Base-by-base conservation (phyloP, 2,329 filamentous ascomycete species). In the Monilinia aucupariae region DNA sequence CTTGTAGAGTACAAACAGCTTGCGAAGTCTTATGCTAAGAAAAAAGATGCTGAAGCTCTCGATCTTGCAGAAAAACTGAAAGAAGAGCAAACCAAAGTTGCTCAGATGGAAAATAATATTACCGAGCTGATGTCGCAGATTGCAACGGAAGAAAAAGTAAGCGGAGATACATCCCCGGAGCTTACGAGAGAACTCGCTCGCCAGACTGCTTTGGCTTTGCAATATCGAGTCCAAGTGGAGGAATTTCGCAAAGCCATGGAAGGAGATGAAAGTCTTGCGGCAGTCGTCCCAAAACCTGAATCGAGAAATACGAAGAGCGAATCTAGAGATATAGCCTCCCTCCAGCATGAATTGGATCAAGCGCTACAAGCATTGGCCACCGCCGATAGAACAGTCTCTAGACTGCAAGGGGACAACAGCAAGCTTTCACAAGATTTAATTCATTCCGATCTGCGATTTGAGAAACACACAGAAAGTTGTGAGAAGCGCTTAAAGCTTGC, bases 1-100 rank as follows among this genome's bases (percentile, higher is more conserved):
- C 79, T 93, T 71, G 82, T 92, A 72, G 85, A 85, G 72, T 92
- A 92, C 79, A 91, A 92, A 78, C 85, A 90, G 72, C 79, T 91
- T 66, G 88, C 89, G 63, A 92, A 90, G 76, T 87, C 86, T 62
- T 92, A 88, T 71, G 90, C 90, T 50, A 86, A 87, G 73, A 84
- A 88, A 76, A 92, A 92, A 74, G 90, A 93, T 71, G 79, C 80
- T 22, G 87, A 92, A 74, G 86, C 87, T 27, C 81, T 83, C 32
- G 81, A 88, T 62, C 76, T 92, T 56, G 80, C 82, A 27, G 82
- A 85, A 64, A 83, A 85, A 69, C 80, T 93, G 43, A 82, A 82
- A 64, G 84, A 88, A 64, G 88, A 91, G 72, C 85, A 87, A 67
- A 80, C 82, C 66, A 88, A 83, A 71, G 84, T 88, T 32, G 76